Evolutionary conservation across 306 rosid genomes (phyloP), one percentile per base, ranked within the genome.

Genomic region (Elaeagnus macrophylla): DNA sequence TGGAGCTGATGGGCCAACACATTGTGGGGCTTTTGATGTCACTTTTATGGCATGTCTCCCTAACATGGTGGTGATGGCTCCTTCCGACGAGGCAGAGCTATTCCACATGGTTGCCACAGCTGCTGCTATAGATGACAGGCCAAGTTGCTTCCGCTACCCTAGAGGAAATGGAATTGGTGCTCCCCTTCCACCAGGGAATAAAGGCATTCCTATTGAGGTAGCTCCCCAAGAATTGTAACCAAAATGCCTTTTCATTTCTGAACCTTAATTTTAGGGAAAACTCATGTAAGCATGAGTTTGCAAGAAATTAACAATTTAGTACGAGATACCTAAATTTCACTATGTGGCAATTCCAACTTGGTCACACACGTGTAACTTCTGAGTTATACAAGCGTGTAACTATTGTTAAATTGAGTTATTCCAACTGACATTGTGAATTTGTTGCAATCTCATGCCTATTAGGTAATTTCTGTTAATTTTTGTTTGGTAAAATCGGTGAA

Each of bases 51-150:
- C 96, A 59, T 93, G 96, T 76, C 94, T 93, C 19, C 96, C 99
- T 54, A 93, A 87, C 81, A 87, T 93, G 99, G 95, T 93, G 75
- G 95, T 93, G 66, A 87, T 87, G 95, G 96, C 99, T 68, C 96
- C 99, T 66, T 79, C 96, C 1, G 99, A 87, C 45, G 94, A 93
- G 77, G 88, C 84, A 3, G 99, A 93, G 72, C 96, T 93, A 62
- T 75, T 83, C 68, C 80, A 93, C 77, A 84, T 93, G 96, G 95
- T 93, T 70, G 99, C 99, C 60, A 93, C 99, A 6, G 82, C 99
- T 39, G 89, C 83, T 10, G 89, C 95, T 63, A 87, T 93, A 46
- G 64, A 93, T 53, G 99, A 87, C 66, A 75, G 95, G 14, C 99
- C 99, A 0, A 93, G 96, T 70, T 93, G 99, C 70, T 87, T 93